Evolutionary conservation across 2,329 filamentous ascomycete species (phyloP), one percentile per base, ranked within the genome.

Genomic region (Talaromyces funiculosus): DNA sequence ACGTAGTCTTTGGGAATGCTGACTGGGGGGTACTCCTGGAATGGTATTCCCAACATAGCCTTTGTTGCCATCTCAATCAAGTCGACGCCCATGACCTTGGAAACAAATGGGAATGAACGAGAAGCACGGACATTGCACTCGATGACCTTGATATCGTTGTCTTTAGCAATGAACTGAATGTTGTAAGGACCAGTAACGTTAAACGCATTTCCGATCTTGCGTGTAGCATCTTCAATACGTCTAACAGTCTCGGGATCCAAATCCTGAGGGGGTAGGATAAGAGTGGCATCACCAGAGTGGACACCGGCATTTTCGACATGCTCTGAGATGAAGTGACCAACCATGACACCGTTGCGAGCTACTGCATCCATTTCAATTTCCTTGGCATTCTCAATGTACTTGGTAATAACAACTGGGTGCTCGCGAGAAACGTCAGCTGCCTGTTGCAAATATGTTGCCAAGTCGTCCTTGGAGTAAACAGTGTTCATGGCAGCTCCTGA

Each of bases 311-410:
- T 97, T 77, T 99, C 94, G 43, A 99, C 94, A 75, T 99, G 94
- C 81, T 99, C 94, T 0, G 93, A 97, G 72, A 99, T 90, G 77
- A 97, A 97, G 75, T 97, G 94, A 12, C 93, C 92, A 61, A 97
- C 86, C 77, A 97, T 89, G 59, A 84, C 87, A 71, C 94, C 94
- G 67, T 95, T 89, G 69, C 87, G 88, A 58, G 93, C 94, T 47
- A 99, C 94, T 42, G 94, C 94, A 69, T 99, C 94, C 94, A 99
- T 97, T 77, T 99, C 94, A 65, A 99, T 97, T 76, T 99, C 94
- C 82, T 99, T 97, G 66, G 94, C 94, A 67, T 96, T 94, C 81
- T 99, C 94, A 67, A 99, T 97, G 78, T 97, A 99, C 80, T 99
- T 99, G 63, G 93, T 97, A 71, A 99, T 97, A 63, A 99, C 94